Percentiles rank a stretch among this genome's conserved stretches.
Conservation (phyloP, 495 filamentous ascomycete species). For the Tuber indicum region DNA sequence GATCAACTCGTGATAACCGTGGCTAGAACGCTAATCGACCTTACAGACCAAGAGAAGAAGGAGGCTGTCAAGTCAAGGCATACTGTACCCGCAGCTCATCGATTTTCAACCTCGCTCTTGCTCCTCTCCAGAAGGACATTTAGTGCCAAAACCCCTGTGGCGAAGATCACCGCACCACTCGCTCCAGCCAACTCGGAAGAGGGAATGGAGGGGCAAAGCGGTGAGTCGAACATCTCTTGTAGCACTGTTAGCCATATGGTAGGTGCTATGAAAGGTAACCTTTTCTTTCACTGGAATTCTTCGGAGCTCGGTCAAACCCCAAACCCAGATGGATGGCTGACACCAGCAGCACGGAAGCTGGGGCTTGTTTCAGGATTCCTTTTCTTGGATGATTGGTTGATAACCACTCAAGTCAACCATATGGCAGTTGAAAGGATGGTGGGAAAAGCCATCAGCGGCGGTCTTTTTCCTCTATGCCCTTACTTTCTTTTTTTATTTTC, state of each 20-base stretch:
- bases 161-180: constrained; percentile 32
- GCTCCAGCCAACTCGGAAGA: constrained; percentile 33
- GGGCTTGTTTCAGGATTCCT: constrained; percentile 38
- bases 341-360: constrained; percentile 38
- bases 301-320: constrained; percentile 39
- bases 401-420: constrained; percentile 35
- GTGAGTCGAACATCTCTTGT: constrained; percentile 18
- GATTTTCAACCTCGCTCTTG: constrained; percentile 26
- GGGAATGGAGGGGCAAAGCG: constrained; percentile 28
- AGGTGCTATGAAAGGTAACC: background rate
- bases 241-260: background rate
- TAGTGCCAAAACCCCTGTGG: constrained; percentile 29
- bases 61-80: constrained; percentile 16
- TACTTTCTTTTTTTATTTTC: background rate
- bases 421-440: constrained; percentile 21
- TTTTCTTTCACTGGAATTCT: constrained; percentile 12
- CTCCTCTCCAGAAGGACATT: constrained; percentile 10
- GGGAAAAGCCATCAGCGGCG: background rate
- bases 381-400: constrained; percentile 28
- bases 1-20: constrained; percentile 27
- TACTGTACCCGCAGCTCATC: constrained; percentile 29
- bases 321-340: constrained; percentile 36
- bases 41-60: constrained; percentile 1
- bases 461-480: background rate
- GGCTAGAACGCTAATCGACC: background rate